phyloP scores from a whole-genome alignment of 768 basidiomycete genomes.

The Basidioascus undulatus region DNA sequence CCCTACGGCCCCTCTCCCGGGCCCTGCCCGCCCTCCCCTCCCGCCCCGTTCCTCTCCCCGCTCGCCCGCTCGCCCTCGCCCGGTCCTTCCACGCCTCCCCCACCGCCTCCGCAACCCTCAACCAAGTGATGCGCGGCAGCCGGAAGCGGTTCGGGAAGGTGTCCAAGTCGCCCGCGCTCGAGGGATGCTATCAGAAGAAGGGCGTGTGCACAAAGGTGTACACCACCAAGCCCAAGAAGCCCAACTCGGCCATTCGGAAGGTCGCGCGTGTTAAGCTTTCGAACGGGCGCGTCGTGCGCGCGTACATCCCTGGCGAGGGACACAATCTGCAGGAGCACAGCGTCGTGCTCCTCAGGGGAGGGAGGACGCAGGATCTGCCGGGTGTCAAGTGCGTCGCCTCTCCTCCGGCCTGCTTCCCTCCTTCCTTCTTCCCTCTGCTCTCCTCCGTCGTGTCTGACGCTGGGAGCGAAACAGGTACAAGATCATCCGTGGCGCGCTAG shows the following conservation, averaged over 20 bases:
- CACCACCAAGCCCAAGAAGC: conserved; percentile 79
- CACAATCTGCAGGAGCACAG: conserved; percentile 95
- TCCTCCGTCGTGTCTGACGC: not conserved
- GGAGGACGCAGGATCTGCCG: conserved; percentile 88
- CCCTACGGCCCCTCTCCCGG: too few species aligned
- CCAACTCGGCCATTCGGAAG: conserved; percentile 95
- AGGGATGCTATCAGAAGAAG: conserved; percentile 60
- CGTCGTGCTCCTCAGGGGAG: conserved; percentile 83
- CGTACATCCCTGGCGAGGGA: conserved; percentile 90
- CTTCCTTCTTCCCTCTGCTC: not conserved
- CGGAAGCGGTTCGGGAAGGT: conserved; percentile 31
- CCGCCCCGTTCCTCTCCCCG: not conserved
- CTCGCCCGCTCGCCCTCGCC: not conserved
- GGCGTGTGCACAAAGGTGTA: conserved; percentile 56
- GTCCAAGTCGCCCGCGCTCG: conserved; percentile 56
- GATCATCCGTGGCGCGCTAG: conserved; percentile 71
- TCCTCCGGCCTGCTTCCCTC: not conserved
- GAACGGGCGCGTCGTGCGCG: conserved; percentile 67
- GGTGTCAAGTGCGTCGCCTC: conserved; percentile 56
- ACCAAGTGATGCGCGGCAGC: conserved; percentile 54
- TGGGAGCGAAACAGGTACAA: conserved; percentile 42
- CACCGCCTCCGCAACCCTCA: conserved; percentile 34
- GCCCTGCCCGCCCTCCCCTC: too few species aligned
- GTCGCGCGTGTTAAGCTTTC: conserved; percentile 80
- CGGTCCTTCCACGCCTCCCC: conserved; percentile 10